Base-by-base conservation (phyloP, 2,329 filamentous ascomycete species). In the Exserohilum rostratum region DNA sequence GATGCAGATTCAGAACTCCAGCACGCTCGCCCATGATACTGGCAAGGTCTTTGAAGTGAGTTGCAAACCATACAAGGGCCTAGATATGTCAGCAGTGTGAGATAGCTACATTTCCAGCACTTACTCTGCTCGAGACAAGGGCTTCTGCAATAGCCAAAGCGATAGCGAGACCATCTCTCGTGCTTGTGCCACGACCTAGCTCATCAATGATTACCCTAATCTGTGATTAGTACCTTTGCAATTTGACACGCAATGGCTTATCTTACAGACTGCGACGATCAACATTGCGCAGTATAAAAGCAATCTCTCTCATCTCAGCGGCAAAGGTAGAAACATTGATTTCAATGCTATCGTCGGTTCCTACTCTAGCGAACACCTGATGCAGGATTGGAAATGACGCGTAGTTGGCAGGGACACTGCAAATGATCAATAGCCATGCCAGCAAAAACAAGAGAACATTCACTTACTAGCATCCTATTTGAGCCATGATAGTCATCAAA, bases 251-350 rank as follows among this genome's bases (percentile, higher is more conserved):
- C 6, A 15, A 5, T 3, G 5, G 13, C 5, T 37, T 6, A 9
- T 20, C 7, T 56, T 58, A 73, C 65, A 96, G 81, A 63, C 90
- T 93, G 43, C 85, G 84, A 6, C 82, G 80, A 60, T 92, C 88
- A 51, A 97, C 85, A 67, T 96, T 96, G 47, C 86, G 84, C 1
- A 98, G 77, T 50, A 99, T 97, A 71, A 96, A 96, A 0, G 93
- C 91, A 78, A 93, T 96, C 67, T 98, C 95, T 37, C 91, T 85
- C 95, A 99, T 98, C 74, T 99, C 95, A 0, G 91, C 84, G 0
- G 93, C 91, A 70, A 98, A 99, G 0, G 91, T 96, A 0, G 93
- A 98, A 20, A 96, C 85, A 59, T 96, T 98, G 13, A 89, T 88
- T 76, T 96, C 91, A 18, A 96, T 89, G 58, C 84, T 91, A 73